Base-by-base conservation (phyloP, 306 rosid species). In the Cotoneaster glaucophyllus region DNA sequence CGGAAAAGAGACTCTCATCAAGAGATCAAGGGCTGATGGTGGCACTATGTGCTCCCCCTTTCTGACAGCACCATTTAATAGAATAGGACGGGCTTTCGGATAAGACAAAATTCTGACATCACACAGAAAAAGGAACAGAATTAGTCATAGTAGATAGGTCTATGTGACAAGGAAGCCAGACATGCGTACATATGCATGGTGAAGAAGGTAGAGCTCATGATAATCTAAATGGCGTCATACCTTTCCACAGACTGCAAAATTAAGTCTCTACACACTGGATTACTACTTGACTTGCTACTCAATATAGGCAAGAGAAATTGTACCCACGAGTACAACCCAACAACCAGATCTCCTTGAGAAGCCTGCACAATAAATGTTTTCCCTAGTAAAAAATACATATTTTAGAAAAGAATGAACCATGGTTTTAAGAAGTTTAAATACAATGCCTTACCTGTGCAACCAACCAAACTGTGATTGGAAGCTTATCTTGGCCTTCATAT, bases 401-500 rank as follows among this genome's bases (percentile, higher is more conserved):
- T 10, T 9, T 29, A 53, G 11, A 17, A 37, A 26, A 25, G 13
- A 31, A 9, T 1, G 1, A 18, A 25, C 5, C 61, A 19, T 0
- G 7, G 12, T 25, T 28, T 12, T 21, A 64, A 11, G 21, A 70
- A 70, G 24, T 50, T 39, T 57, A 64, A 25, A 10, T 52, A 8
- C 68, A 63, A 4, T 6, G 11, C n/a, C 54, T 81, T 72, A 94
- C 98, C 90, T 94, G 98, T 78, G 87, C 75, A 69, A 85, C 73
- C 87, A 90, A 83, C 97, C 98, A 91, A 37, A 82, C 85, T 75
- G 73, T 84, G 73, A 91, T 83, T 68, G 91, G 82, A 82, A 94
- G 94, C 84, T 88, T 91, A 83, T 93, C 98, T 74, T 88, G 97
- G 72, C 96, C 98, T 87, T 88, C 95, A 84, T 91, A 90, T 77